Evolutionary conservation across 805 yeast genomes (phyloP).

Genomic region (Kodamaea kaohsiungensis): DNA sequence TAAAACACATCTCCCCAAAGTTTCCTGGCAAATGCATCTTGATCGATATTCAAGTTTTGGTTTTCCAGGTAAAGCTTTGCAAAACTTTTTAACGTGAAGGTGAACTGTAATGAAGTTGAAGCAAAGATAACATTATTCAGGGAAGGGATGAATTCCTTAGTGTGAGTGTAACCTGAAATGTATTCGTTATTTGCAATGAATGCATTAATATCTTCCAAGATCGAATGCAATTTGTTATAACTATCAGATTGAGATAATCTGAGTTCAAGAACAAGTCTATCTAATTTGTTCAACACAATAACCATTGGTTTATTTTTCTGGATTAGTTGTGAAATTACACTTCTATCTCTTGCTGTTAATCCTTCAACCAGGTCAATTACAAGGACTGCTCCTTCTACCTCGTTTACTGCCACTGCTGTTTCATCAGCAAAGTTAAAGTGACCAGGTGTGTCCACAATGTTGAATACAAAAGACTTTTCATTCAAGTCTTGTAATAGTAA

Average conservation of each 20-base stretch:
- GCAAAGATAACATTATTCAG: conserved; percentile 72
- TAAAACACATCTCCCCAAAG: conserved; percentile 81
- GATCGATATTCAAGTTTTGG: conserved; percentile 5
- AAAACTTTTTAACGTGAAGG: conserved; percentile 70
- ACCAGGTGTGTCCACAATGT: conserved; percentile 88
- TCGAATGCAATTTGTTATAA: conserved; percentile 62
- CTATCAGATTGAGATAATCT: conserved; percentile 74
- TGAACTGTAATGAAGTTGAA: conserved; percentile 55
- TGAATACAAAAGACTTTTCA: conserved; percentile 55
- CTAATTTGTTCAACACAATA: conserved; percentile 78
- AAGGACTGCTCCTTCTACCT: conserved; percentile 65
- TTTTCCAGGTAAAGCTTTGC: conserved; percentile 46
- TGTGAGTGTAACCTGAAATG: conserved; percentile 26
- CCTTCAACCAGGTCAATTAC: conserved; percentile 91
- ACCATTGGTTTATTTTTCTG: conserved; percentile 51
- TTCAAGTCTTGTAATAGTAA: conserved; percentile 54
- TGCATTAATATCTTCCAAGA: conserved; percentile 64
- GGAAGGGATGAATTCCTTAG: conserved; percentile 54
- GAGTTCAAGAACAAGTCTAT: conserved; percentile 79
- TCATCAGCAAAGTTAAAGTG: conserved; percentile 86
- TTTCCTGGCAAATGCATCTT: conserved; percentile 46
- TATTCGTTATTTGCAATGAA: conserved; percentile 41
- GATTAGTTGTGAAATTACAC: conserved; percentile 54
- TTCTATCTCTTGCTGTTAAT: conserved; percentile 53
- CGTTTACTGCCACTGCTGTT: conserved; percentile 52